Base-by-base conservation (phyloP, 441 rosid species). In the Pelargonium australe region DNA sequence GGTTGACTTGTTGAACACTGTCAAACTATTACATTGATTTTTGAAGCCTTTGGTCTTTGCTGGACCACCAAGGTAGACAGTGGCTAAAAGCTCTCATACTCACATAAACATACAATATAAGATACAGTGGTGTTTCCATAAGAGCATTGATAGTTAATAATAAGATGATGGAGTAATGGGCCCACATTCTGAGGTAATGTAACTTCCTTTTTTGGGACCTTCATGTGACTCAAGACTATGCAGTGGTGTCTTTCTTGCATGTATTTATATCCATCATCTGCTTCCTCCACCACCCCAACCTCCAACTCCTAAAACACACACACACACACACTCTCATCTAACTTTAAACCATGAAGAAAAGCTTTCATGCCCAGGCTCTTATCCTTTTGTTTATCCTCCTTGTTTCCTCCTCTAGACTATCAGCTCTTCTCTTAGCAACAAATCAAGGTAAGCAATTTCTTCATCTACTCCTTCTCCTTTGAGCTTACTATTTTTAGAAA, bases 301-400 rank as follows among this genome's bases (percentile, higher is more conserved):
- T 60, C 69, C 68, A 47, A 37, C 72, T 19, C 71, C 63, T 23
- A 13, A 64, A 28, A 12, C 13, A 13, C 17, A 28, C 34, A 28
- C 34, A 28, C 34, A 28, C 2, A 28, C 34, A 28, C 34, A 28
- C 34, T 1, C 34, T 28, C 4, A 28, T 28, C 34, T 28, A 45
- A 12, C 13, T 12, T 16, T 0, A 8, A 67, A 81, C 67, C 70
- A 87, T 85, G 91, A 87, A 83, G 85, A 84, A 64, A 43, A 76
- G 44, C 76, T 45, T 81, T 37, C 57, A 16, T 78, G 72, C 75
- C 60, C 49, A 12, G 72, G 70, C 69, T 62, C 73, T 81, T 71
- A 75, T 89, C 64, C 25, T 81, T 76, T 40, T 80, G 47, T 57
- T 82, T 37, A 49, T 49, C 57, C 76, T 87, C 72, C 68, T 84